Base-by-base conservation (phyloP, 1,139 yeast species). In the Suhomyces terraborum region DNA sequence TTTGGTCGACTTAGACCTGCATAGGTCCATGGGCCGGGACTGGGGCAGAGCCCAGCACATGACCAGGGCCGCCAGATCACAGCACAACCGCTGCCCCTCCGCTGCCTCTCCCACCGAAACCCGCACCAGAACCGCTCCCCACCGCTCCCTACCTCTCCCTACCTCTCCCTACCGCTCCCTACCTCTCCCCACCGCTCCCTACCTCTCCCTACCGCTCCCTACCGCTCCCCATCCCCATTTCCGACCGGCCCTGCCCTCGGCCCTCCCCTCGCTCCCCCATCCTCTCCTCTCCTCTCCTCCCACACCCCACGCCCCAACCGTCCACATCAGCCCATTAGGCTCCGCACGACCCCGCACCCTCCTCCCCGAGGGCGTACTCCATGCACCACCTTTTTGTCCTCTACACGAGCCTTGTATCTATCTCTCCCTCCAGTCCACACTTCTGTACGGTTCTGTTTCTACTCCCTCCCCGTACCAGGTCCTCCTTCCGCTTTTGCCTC, bases 271-370 rank as follows among this genome's bases (percentile, higher is more conserved):
- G 18, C 29, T 13, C 10, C 7, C 19, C 5, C 3, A 13, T 3
- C 29, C 19, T 18, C 19, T n/a, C 20, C 26, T 5, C 12, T 24
- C 14, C 8, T 19, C 30, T 10, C 20, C 4, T 4, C 9, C 19
- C 20, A 27, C 4, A 17, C 19, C 30, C 30, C 12, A 16, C 30
- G 30, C 30, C 30, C 30, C 30, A 27, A 27, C 30, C 30, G 30
- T 27, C 30, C 30, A 27, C 30, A 27, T 27, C 30, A 29, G 32
- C 10, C 32, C 32, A 18, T 29, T 22, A 22, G 35, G 13, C 27
- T 14, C 26, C 27, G 21, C 35, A 32, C 35, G 35, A 32, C 35
- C 27, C 12, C 18, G 6, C 10, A 14, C 19, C 18, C 25, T 19
- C 25, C n/a, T n/a, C n/a, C n/a, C n/a, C n/a, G n/a, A n/a, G 22